These are phyloP conservation scores for Wolfiporia cocos DNA, from an alignment of 1,284 basidiomycete species.

Conservation along the genomic window DNA sequence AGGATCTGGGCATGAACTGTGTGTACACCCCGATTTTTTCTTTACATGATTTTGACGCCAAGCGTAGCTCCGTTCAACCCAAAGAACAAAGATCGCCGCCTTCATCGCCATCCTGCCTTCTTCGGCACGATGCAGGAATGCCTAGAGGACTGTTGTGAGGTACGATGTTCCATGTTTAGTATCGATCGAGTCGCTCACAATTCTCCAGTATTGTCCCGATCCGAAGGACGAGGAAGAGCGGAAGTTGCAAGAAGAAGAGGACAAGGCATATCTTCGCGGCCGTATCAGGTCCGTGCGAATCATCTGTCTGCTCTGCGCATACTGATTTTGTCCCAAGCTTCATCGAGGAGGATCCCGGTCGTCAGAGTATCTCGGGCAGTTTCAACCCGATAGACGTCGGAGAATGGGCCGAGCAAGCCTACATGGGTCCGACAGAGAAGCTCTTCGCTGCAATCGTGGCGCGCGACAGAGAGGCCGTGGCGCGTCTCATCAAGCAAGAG, in stretches of 20 bases:
- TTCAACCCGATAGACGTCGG: slow-evolving; percentile 63
- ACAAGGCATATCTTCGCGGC: slow-evolving; percentile 45
- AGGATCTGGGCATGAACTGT: slow-evolving; percentile 56
- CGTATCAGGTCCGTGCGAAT: slow-evolving; percentile 36
- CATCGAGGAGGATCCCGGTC: slow-evolving; percentile 52
- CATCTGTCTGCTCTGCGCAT: background rate
- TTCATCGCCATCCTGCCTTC: slow-evolving; percentile 59
- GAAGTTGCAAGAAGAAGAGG: slow-evolving; percentile 42
- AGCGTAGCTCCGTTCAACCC: slow-evolving; percentile 51
- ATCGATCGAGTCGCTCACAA: too few species aligned
- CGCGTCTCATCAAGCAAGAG: slow-evolving; percentile 31
- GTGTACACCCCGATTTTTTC: slow-evolving; percentile 18
- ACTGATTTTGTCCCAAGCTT: slow-evolving; percentile 30
- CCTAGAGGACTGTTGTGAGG: slow-evolving; percentile 55
- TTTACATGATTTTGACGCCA: too few species aligned
- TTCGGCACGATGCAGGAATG: slow-evolving; percentile 53
- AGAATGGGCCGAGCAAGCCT: slow-evolving; percentile 56
- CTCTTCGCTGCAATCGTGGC: slow-evolving; percentile 48
- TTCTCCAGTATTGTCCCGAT: slow-evolving; percentile 38
- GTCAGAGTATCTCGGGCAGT: slow-evolving; percentile 53
- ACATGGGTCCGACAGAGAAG: slow-evolving; percentile 44
- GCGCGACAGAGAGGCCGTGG: slow-evolving; percentile 33
- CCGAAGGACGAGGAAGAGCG: slow-evolving; percentile 47
- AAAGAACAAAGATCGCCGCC: slow-evolving; percentile 48
- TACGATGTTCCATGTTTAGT: too few species aligned